These are phyloP conservation scores for Dactylella cylindrospora DNA, from an alignment of 2,329 filamentous ascomycete genomes.

Conservation along the genomic window DNA sequence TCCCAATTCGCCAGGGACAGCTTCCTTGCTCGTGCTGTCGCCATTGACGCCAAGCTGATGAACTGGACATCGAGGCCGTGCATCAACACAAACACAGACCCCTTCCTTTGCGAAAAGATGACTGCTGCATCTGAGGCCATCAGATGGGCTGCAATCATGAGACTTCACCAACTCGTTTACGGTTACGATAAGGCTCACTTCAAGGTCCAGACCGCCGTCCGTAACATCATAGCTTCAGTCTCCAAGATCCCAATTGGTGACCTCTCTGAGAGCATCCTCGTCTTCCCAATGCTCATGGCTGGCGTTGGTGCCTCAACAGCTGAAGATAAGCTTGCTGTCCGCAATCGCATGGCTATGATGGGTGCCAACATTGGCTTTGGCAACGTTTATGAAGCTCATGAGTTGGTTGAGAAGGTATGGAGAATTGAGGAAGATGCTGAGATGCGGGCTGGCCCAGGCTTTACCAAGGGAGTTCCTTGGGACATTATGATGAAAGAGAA, in stretches of 20 bases:
- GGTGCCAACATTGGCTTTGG: conserved; percentile 44
- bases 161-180: conserved; percentile 43
- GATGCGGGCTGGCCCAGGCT: conserved; percentile 20
- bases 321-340: conserved; percentile 36
- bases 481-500: conserved; percentile 41
- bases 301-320: conserved; percentile 33
- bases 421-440: conserved; percentile 41
- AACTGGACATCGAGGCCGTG: conserved; percentile 39
- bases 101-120: conserved; percentile 41
- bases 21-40: conserved; percentile 34
- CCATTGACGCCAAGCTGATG: conserved; percentile 39
- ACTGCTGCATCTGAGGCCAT: conserved; percentile 42
- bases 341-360: conserved; percentile 42
- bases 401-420: conserved; percentile 39
- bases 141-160: conserved; percentile 43
- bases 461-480: conserved; percentile 24
- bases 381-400: conserved; percentile 44
- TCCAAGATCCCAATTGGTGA: conserved; percentile 43
- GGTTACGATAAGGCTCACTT: conserved; percentile 32
- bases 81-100: conserved; percentile 21
- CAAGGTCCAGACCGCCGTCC: conserved; percentile 39
- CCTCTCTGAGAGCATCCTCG: conserved; percentile 44
- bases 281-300: conserved; percentile 45
- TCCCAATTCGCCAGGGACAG: conserved; percentile 16
- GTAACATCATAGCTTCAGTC: conserved; percentile 37